Percentiles rank a stretch among this genome's conserved stretches.
Evolutionary conservation across 2,329 filamentous ascomycete species (phyloP).

Genomic region (Davidsoniella eucalypti): DNA sequence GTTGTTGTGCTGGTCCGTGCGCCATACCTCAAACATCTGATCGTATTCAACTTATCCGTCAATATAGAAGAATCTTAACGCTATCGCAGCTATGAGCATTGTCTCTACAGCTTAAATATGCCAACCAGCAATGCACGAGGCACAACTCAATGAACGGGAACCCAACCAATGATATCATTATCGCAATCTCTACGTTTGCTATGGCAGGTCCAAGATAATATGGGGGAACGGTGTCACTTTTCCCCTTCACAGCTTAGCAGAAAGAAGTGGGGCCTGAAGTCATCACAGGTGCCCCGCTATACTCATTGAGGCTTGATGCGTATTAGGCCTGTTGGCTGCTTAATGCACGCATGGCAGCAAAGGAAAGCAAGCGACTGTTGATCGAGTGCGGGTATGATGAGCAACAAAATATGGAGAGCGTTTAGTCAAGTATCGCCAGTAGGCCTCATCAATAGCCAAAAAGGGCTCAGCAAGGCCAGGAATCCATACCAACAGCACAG

Average conservation of each 20-base stretch:
- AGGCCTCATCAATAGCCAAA: neutral
- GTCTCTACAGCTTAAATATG: too few relatives aligned
- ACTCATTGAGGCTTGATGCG: conserved; percentile 8
- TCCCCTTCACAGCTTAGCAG: neutral
- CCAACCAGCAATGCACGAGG: neutral
- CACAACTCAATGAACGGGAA: too few relatives aligned
- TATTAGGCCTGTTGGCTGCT: too few relatives aligned
- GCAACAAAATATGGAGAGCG: neutral
- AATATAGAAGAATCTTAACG: too few relatives aligned
- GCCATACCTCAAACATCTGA: too few relatives aligned
- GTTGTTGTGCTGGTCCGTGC: too few relatives aligned
- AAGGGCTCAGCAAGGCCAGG: neutral
- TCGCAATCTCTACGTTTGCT: neutral
- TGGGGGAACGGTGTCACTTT: neutral
- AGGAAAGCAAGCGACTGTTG: neutral
- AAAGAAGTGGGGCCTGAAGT: conserved; percentile 3
- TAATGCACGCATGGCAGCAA: neutral
- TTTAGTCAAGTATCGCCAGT: neutral
- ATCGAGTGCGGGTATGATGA: neutral
- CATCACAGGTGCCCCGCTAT: conserved; percentile 9
- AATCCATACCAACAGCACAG: neutral
- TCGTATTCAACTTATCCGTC: too few relatives aligned
- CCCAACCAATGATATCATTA: neutral
- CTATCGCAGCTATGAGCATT: too few relatives aligned
- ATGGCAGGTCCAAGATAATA: neutral